Conservation (phyloP, 805 yeast species). For the Barnettozyma botsteinii region DNA sequence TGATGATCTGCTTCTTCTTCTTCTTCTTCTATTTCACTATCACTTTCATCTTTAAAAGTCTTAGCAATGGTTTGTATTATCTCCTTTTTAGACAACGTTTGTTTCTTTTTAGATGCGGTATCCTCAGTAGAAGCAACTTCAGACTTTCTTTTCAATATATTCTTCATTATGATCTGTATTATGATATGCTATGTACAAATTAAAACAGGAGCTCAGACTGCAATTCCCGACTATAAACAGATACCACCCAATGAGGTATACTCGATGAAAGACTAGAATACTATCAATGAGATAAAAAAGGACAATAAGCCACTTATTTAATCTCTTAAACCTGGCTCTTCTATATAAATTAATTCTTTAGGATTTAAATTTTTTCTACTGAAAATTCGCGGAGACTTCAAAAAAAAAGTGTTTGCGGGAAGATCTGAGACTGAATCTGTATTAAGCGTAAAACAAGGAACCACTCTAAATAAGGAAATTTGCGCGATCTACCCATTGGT, state of each 20-base stretch:
- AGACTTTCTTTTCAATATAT: constrained; percentile 14
- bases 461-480: neutral
- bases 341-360: neutral
- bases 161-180: constrained; percentile 1
- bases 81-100: constrained; percentile 17
- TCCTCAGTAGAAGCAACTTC: constrained; percentile 18
- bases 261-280: neutral
- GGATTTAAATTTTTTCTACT: neutral
- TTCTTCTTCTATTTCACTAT: constrained; percentile 8
- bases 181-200: neutral
- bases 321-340: neutral
- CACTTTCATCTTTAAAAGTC: constrained; percentile 2
- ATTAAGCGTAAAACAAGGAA: neutral
- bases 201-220: neutral
- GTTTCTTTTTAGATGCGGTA: constrained; percentile 16
- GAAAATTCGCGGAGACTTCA: neutral
- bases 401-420: neutral
- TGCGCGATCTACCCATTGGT: neutral
- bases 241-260: neutral
- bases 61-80: constrained; percentile 15
- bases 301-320: neutral
- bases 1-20: constrained; percentile 7
- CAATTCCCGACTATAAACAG: no score
- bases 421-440: neutral
- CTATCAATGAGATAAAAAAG: neutral